Conservation (phyloP, 2,329 filamentous ascomycete genomes). For the Knufia petricola region DNA sequence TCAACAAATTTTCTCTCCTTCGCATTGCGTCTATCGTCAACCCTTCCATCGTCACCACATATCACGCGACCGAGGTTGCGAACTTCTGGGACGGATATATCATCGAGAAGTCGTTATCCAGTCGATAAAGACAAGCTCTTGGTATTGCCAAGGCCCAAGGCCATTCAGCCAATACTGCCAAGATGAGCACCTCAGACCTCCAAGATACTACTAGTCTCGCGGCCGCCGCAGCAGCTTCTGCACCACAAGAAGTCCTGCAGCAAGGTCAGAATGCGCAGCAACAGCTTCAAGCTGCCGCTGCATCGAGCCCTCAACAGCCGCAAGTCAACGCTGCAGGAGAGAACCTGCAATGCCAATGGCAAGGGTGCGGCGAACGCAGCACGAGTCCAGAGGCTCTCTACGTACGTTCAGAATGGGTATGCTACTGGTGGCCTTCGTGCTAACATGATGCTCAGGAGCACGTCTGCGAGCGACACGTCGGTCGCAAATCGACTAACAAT, state of each 20-base stretch:
- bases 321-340: conserved; percentile 25
- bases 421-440: too few species aligned
- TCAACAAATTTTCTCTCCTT: neutral
- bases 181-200: conserved; percentile 14
- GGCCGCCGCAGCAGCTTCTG: conserved; percentile 10
- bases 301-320: conserved; percentile 12
- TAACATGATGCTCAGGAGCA: conserved; percentile 70
- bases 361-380: conserved; percentile 51
- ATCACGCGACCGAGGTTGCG: neutral
- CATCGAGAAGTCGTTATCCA: neutral
- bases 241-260: conserved; percentile 16
- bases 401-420: conserved; percentile 34
- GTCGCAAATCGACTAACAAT: conserved; percentile 98
- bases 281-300: conserved; percentile 15
- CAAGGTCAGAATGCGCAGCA: conserved; percentile 15
- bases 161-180: conserved; percentile 5
- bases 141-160: conserved; percentile 8
- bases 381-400: conserved; percentile 52
- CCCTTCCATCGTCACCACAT: conserved; percentile 4
- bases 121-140: conserved; percentile 2
- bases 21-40: conserved; percentile 5
- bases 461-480: conserved; percentile 95
- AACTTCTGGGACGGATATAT: conserved; percentile 4
- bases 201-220: conserved; percentile 15
- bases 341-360: conserved; percentile 49